phyloP scores from a whole-genome alignment of 2,329 filamentous ascomycete species.

The Thelonectria olida region DNA sequence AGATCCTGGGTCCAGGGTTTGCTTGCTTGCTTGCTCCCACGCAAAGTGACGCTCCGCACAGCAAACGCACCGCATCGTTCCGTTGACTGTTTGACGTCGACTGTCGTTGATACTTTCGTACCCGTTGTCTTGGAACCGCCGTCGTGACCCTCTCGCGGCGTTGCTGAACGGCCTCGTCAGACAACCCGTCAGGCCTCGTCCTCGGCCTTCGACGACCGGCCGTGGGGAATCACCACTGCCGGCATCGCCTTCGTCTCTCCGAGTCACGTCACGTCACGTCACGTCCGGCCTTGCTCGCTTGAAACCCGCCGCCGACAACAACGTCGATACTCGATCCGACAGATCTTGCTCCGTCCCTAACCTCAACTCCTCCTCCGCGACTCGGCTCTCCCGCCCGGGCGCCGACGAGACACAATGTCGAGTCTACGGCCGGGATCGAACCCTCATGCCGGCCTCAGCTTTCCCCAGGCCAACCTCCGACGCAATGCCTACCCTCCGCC shows the following conservation, averaged over 20 bases:
- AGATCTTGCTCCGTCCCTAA: slow-evolving; percentile 18
- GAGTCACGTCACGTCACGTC: slow-evolving; percentile 19
- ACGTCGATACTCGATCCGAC: slow-evolving; percentile 21
- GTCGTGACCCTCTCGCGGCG: slow-evolving; percentile 24
- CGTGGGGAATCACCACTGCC: slow-evolving; percentile 20
- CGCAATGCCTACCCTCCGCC: slow-evolving; percentile 57
- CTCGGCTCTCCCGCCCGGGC: slow-evolving; percentile 33
- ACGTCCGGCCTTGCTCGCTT: slow-evolving; percentile 28
- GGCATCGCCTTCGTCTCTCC: slow-evolving; percentile 21
- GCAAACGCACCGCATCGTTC: slow-evolving; percentile 32
- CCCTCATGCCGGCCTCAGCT: slow-evolving; percentile 62
- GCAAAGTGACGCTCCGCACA: slow-evolving; percentile 36
- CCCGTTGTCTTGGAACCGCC: slow-evolving; percentile 17
- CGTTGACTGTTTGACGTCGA: slow-evolving; percentile 27
- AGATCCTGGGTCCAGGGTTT: slow-evolving; percentile 43
- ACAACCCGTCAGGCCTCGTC: slow-evolving; percentile 16
- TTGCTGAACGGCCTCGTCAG: slow-evolving; percentile 23
- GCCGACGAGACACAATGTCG: slow-evolving; percentile 52
- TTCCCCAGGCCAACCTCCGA: slow-evolving; percentile 60
- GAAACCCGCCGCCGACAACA: slow-evolving; percentile 24
- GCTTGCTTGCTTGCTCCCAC: slow-evolving; percentile 39
- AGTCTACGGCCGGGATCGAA: slow-evolving; percentile 61
- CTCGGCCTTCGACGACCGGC: slow-evolving; percentile 17
- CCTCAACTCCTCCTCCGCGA: slow-evolving; percentile 22
- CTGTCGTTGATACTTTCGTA: slow-evolving; percentile 19